Evolutionary conservation across 2,329 filamentous ascomycete genomes (phyloP), one percentile per base, ranked within the genome.

Genomic region (Phialemoniopsis sp.): DNA sequence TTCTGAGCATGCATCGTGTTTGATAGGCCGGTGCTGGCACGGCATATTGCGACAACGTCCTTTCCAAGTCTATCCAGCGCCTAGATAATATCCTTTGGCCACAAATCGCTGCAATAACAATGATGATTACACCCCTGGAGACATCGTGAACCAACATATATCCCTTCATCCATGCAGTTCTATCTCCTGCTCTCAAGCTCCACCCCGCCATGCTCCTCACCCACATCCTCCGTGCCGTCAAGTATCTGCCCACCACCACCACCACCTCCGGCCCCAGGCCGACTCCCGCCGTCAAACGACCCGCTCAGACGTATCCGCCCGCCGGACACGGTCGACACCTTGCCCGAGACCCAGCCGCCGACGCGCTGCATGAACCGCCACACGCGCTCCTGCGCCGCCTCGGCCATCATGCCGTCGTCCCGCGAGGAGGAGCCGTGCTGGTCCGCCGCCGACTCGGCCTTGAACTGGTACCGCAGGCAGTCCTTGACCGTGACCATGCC

Each of bases 401-500:
- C 61, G 39, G 78, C 60, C 18, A 68, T 62, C 33, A 73, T 66
- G 41, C 83, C 78, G 26, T 80, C 73, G 5, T 16, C 32, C n/a
- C 42, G 45, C 16, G 39, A 30, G 13, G 7, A 4, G 13, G 21
- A 29, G 28, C 13, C 26, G 42, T 77, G 74, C 4, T 78, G 79
- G 51, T 87, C 82, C 62, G 93, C 89, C 32, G 85, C 80, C 8
- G 87, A 87, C 61, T 98, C 93, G 1, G 87, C 88, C 68, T 93
- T 94, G 76, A 97, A 95, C 62, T 98, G 91, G 56, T 95, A 97
- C 59, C 93, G 95, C 40, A 98, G 68, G 51, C 93, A 97, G 59
- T 98, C 93, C 61, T 98, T 98, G 46, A 96, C 87, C 0, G 93
- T 98, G 1, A 98, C 87, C 0, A 98, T 73, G 0, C 93, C 93